Conservation (phyloP, 345 rosid species). For the Murraya paniculata region DNA sequence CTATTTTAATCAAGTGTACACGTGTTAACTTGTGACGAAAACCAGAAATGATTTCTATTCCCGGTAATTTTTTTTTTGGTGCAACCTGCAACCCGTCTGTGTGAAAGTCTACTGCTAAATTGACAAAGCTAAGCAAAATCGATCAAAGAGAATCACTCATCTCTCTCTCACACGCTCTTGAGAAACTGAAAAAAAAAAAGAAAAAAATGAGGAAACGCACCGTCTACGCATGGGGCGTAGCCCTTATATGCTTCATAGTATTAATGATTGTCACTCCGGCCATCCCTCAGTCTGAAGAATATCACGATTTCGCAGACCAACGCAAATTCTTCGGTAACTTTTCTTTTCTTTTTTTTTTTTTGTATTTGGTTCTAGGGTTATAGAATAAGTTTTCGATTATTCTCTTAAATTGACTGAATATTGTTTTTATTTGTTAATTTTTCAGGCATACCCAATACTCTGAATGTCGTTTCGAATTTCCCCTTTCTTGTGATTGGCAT, state of each 20-base stretch:
- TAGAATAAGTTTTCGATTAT: background rate
- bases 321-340: conserved; percentile 69
- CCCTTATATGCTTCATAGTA: conserved; percentile 60
- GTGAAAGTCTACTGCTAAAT: too few relatives aligned
- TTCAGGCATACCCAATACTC: conserved; percentile 81
- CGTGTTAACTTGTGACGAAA: too few relatives aligned
- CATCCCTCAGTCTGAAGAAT: conserved; percentile 77
- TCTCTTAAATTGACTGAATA: background rate
- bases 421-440: conserved; percentile 4
- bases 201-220: conserved; percentile 51
- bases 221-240: conserved; percentile 57
- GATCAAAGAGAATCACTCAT: background rate
- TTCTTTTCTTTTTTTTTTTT: background rate
- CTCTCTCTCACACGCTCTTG: background rate
- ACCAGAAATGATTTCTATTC: background rate
- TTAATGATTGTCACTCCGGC: conserved; percentile 85
- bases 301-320: conserved; percentile 91
- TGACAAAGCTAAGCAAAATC: background rate
- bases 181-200: background rate
- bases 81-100: too few relatives aligned
- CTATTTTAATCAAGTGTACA: background rate
- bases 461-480: conserved; percentile 85
- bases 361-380: background rate
- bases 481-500: conserved; percentile 88
- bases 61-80: too few relatives aligned